A percentile compares a stretch with the other conserved stretches of the same genome.
Evolutionary conservation across 164 flowering plant genomes (phyloP).

Genomic region (Cinnamomum micranthum): DNA sequence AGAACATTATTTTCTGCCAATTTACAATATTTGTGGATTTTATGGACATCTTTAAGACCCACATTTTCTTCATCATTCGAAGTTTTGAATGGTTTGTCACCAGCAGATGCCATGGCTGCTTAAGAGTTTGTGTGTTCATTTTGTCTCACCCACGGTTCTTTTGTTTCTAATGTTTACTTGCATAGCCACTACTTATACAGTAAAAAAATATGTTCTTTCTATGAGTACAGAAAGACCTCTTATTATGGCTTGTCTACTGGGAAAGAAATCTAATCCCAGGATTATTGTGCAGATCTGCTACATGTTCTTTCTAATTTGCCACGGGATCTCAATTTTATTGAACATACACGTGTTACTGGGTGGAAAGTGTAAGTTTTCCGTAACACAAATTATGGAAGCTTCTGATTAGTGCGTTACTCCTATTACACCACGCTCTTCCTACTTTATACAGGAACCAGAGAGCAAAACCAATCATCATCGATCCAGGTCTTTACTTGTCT

Average conservation of each 20-base stretch:
- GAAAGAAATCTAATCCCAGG: conserved; percentile 1
- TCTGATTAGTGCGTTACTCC: background rate
- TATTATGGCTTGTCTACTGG: background rate
- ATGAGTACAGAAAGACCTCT: background rate
- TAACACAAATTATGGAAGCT: background rate
- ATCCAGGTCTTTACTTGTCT: conserved; percentile 89
- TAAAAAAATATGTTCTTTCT: background rate
- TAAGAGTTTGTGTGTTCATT: background rate
- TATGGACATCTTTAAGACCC: too few relatives aligned
- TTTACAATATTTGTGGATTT: too few relatives aligned
- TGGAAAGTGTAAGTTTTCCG: conserved; percentile 83
- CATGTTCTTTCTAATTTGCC: conserved; percentile 73
- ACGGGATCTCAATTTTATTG: conserved; percentile 84
- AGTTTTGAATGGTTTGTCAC: background rate
- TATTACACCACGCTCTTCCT: background rate
- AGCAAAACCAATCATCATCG: conserved; percentile 81
- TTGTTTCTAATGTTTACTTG: background rate
- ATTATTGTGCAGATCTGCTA: conserved; percentile 67
- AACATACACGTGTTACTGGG: conserved; percentile 60
- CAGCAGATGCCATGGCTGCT: background rate
- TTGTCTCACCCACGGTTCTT: background rate
- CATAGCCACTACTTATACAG: background rate
- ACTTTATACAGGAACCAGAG: conserved; percentile 62
- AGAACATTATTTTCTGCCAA: too few relatives aligned
- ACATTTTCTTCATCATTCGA: background rate